Evolutionary conservation across 2,329 filamentous ascomycete genomes (phyloP).

Genomic region (Pyrenophora teres): DNA sequence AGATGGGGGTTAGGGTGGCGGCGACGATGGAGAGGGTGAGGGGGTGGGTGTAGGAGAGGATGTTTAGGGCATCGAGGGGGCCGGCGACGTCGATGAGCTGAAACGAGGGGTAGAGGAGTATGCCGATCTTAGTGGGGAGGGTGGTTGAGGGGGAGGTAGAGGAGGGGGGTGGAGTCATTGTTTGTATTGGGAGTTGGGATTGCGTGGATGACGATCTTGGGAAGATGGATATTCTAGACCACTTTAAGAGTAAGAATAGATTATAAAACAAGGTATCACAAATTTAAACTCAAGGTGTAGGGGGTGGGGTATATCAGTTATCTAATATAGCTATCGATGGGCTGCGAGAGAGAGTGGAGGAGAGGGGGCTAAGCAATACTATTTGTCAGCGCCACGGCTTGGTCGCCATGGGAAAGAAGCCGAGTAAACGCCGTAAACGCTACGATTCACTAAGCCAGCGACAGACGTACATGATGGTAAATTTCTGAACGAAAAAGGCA

Average conservation of each 20-base stretch:
- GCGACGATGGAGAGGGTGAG: constrained; percentile 44
- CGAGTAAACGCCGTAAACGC: constrained; percentile 12
- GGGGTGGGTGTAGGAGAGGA: constrained; percentile 33
- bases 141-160: neutral
- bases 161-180: no score
- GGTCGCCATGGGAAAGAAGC: constrained; percentile 1
- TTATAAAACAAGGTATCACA: no score
- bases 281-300: neutral
- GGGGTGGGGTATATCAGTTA: neutral
- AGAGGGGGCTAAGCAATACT: neutral
- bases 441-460: no score
- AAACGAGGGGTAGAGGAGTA: constrained; percentile 47
- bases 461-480: no score
- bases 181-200: no score
- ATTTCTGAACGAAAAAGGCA: no score
- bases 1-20: constrained; percentile 40
- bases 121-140: constrained; percentile 37
- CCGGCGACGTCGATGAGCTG: constrained; percentile 49
- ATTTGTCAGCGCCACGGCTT: constrained; percentile 9
- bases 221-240: no score
- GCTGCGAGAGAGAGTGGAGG: neutral
- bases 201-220: no score
- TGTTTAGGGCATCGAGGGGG: constrained; percentile 54
- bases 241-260: no score
- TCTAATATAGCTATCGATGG: no score